These are phyloP conservation scores for Tulasnella sp. DNA, from an alignment of 768 basidiomycete genomes.

Conservation along the genomic window DNA sequence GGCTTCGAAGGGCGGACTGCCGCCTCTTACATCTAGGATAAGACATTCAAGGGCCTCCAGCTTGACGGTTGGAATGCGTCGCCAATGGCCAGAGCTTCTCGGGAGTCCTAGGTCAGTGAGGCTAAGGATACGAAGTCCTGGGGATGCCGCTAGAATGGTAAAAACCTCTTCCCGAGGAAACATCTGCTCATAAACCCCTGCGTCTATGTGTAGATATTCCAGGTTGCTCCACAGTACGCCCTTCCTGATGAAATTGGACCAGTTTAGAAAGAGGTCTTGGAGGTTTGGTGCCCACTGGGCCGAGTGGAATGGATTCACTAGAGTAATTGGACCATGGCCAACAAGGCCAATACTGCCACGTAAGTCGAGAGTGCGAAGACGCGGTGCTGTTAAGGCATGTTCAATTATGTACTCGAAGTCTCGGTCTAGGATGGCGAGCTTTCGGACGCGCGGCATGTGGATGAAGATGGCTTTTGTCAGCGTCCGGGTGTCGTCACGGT, in stretches of 20 bases:
- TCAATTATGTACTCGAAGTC: not conserved
- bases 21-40: not conserved
- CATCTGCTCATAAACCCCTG: too few species aligned
- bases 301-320: not conserved
- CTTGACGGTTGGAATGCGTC: not conserved
- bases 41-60: not conserved
- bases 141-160: not conserved
- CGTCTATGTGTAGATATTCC: not conserved
- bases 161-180: too few species aligned
- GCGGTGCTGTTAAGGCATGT: not conserved
- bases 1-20: not conserved
- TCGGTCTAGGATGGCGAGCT: not conserved
- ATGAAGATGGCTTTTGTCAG: not conserved
- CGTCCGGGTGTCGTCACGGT: not conserved
- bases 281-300: not conserved
- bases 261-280: not conserved
- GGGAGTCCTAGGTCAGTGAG: not conserved
- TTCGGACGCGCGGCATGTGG: not conserved
- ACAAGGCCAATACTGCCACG: not conserved
- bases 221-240: not conserved
- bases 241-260: not conserved
- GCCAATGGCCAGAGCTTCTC: too few species aligned
- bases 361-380: not conserved
- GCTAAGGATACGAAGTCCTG: not conserved
- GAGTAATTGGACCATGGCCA: not conserved